Evolutionary conservation across 225 moss, liverwort and hornwort species (phyloP).

Genomic region (Antitrichia curtipendula): DNA sequence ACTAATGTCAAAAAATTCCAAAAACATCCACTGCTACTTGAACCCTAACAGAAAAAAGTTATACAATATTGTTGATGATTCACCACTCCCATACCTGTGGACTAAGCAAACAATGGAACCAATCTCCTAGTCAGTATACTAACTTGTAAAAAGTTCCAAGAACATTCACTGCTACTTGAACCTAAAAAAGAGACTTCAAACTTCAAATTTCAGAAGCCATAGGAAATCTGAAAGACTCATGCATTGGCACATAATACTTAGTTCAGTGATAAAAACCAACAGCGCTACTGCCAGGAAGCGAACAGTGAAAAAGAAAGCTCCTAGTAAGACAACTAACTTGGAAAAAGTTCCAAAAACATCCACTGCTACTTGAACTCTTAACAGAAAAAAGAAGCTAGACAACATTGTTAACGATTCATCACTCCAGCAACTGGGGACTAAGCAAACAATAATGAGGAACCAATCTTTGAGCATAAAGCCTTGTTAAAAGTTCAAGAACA

Average conservation of each 20-base stretch:
- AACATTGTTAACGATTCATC: background rate
- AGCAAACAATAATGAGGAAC: background rate
- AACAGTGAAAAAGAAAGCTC: background rate
- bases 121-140: background rate
- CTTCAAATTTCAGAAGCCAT: background rate
- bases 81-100: background rate
- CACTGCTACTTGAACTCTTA: background rate
- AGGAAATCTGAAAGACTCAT: background rate
- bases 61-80: background rate
- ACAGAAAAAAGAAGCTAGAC: background rate
- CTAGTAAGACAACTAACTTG: background rate
- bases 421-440: background rate
- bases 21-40: background rate
- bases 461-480: background rate
- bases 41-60: background rate
- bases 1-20: no score
- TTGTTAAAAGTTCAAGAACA: background rate
- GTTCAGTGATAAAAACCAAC: slow-evolving; percentile 39
- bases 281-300: slow-evolving; percentile 8
- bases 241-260: background rate
- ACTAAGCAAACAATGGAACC: background rate
- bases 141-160: background rate
- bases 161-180: background rate
- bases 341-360: background rate
- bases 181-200: background rate